phyloP scores from a whole-genome alignment of 2,329 filamentous ascomycete species.

The Talaromyces sp. region DNA sequence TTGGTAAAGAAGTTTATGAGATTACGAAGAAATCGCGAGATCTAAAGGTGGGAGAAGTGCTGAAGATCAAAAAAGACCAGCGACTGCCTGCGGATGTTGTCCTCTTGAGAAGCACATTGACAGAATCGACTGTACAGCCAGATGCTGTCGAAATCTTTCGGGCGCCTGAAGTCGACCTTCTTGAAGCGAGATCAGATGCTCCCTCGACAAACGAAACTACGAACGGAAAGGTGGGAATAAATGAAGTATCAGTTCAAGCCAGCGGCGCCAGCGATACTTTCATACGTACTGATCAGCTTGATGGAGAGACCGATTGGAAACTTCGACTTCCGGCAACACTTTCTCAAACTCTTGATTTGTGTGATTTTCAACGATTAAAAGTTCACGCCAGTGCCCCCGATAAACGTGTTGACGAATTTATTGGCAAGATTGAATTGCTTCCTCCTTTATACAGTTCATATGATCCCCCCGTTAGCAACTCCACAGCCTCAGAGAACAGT shows the following conservation, averaged over 20 bases:
- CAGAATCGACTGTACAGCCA: constrained; percentile 43
- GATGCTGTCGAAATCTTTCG: constrained; percentile 22
- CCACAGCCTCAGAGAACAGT: constrained; percentile 17
- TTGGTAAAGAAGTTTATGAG: constrained; percentile 51
- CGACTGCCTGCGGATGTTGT: constrained; percentile 91
- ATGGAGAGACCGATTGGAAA: constrained; percentile 99
- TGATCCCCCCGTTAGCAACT: constrained; percentile 40
- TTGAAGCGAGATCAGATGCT: constrained; percentile 21
- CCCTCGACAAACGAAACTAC: constrained; percentile 15
- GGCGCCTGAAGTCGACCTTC: constrained; percentile 23
- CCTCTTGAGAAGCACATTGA: constrained; percentile 73
- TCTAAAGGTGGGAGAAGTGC: constrained; percentile 88
- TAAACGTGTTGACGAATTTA: constrained; percentile 89
- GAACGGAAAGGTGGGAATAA: constrained; percentile 15
- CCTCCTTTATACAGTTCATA: constrained; percentile 48
- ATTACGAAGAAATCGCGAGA: constrained; percentile 77
- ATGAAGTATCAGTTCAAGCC: constrained; percentile 29
- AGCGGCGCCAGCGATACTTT: constrained; percentile 73
- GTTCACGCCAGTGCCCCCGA: constrained; percentile 87
- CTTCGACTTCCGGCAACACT: constrained; percentile 79
- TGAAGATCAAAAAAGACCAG: constrained; percentile 87
- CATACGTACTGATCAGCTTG: constrained; percentile 92
- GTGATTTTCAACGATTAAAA: constrained; percentile 61
- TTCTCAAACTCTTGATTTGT: constrained; percentile 69
- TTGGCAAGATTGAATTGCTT: constrained; percentile 76